These are phyloP conservation scores for Trametes maxima DNA, from an alignment of 768 basidiomycete genomes.

Conservation along the genomic window DNA sequence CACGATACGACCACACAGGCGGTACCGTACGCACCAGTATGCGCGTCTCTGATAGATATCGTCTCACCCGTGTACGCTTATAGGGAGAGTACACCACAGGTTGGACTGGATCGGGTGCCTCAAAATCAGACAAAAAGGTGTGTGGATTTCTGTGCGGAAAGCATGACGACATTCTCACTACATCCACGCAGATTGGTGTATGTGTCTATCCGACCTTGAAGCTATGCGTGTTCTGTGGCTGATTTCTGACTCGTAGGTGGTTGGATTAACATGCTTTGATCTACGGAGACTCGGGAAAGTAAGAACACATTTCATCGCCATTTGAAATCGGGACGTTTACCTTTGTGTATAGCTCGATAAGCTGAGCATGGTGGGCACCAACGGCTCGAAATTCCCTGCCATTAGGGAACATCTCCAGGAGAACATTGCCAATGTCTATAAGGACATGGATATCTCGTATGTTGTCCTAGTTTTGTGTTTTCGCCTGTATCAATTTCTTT, in stretches of 20 bases:
- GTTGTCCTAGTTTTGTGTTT: slow-evolving; percentile 28
- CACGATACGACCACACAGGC: slow-evolving; percentile 39
- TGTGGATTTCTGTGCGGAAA: slow-evolving; percentile 16
- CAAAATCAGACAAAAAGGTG: slow-evolving; percentile 94
- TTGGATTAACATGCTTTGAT: slow-evolving; percentile 88
- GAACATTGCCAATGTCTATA: slow-evolving; percentile 85
- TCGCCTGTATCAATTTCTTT: background rate
- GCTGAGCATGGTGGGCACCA: slow-evolving; percentile 88
- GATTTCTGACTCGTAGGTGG: slow-evolving; percentile 54
- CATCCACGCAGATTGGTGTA: slow-evolving; percentile 63
- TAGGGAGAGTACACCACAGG: slow-evolving; percentile 94
- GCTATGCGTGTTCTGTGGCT: background rate
- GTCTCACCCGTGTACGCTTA: background rate
- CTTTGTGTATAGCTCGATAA: slow-evolving; percentile 53
- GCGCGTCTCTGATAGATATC: no score
- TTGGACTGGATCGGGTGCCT: slow-evolving; percentile 90
- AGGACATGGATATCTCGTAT: slow-evolving; percentile 83
- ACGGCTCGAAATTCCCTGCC: slow-evolving; percentile 84
- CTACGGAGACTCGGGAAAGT: slow-evolving; percentile 83
- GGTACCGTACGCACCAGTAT: slow-evolving; percentile 40
- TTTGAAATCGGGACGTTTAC: background rate
- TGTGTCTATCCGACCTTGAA: slow-evolving; percentile 30
- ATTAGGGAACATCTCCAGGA: slow-evolving; percentile 79
- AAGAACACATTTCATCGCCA: slow-evolving; percentile 14
- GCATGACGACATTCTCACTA: background rate